Evolutionary conservation across 352 stramenopile species (phyloP).

Genomic region (Globisporangium camurandrum): DNA sequence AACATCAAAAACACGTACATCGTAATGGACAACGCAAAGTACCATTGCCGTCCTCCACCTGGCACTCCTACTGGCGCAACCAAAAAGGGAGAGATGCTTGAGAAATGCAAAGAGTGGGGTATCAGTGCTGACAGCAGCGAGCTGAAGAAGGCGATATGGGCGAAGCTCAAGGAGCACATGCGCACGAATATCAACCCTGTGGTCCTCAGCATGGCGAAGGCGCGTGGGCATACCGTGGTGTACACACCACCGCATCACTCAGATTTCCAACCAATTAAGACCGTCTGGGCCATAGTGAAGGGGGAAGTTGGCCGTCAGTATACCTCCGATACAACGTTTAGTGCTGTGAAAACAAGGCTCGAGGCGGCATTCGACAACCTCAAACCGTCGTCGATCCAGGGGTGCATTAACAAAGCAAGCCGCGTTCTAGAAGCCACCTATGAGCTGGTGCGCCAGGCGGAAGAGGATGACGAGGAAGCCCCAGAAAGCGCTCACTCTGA

Average conservation of each 20-base stretch:
- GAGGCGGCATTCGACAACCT: background rate
- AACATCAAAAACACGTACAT: too few relatives aligned
- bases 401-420: background rate
- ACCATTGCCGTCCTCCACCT: conserved; percentile 5
- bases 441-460: too few relatives aligned
- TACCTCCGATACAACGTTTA: conserved; percentile 7
- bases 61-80: too few relatives aligned
- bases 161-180: conserved; percentile 3
- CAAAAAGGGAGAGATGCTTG: background rate
- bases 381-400: background rate
- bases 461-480: too few relatives aligned
- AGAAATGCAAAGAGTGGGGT: too few relatives aligned
- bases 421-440: too few relatives aligned
- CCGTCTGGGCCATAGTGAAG: conserved; percentile 17
- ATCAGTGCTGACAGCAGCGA: background rate
- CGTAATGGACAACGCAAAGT: conserved; percentile 17
- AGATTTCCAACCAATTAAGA: conserved; percentile 18
- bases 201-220: conserved; percentile 7
- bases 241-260: conserved; percentile 18
- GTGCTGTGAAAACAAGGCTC: conserved; percentile 1
- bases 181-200: conserved; percentile 3
- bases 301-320: conserved; percentile 12
- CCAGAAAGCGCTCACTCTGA: too few relatives aligned
- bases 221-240: conserved; percentile 5
- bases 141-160: background rate